Evolutionary conservation across 495 filamentous ascomycete genomes (phyloP).

Genomic region (Lasiosphaeria ovina): DNA sequence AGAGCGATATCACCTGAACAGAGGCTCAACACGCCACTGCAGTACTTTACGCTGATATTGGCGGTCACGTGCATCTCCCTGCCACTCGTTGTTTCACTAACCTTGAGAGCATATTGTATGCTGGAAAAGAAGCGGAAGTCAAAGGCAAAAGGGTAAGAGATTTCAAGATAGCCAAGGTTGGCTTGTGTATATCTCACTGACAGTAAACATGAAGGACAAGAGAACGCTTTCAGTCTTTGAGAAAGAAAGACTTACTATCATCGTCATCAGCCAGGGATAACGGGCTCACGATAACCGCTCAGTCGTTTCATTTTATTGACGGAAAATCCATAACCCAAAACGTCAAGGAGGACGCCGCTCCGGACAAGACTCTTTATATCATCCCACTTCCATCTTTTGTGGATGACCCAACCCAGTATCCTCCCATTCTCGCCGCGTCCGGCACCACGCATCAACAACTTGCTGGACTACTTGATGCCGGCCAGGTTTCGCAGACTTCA

Average conservation of each 20-base stretch:
- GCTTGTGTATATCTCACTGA: neutral
- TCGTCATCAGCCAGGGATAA: neutral
- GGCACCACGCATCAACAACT: neutral
- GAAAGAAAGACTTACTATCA: neutral
- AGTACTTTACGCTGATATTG: constrained; percentile 20
- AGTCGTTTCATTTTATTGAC: neutral
- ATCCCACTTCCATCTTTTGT: constrained; percentile 8
- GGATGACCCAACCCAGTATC: neutral
- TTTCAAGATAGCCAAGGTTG: neutral
- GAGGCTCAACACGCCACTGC: constrained; percentile 16
- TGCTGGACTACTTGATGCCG: constrained; percentile 4
- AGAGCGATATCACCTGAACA: constrained; percentile 15
- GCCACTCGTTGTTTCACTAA: constrained; percentile 6
- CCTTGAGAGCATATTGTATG: neutral
- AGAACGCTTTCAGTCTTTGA: neutral
- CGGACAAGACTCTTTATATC: neutral
- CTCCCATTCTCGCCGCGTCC: neutral
- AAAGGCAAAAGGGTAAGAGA: constrained; percentile 1
- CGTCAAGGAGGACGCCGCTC: neutral
- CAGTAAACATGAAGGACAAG: neutral
- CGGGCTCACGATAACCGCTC: neutral
- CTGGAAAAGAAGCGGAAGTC: neutral
- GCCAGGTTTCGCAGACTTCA: neutral
- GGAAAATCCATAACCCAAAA: neutral
- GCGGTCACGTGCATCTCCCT: constrained; percentile 17